Conservation (phyloP, 345 rosid genomes). For the Ceriops zippeliana region DNA sequence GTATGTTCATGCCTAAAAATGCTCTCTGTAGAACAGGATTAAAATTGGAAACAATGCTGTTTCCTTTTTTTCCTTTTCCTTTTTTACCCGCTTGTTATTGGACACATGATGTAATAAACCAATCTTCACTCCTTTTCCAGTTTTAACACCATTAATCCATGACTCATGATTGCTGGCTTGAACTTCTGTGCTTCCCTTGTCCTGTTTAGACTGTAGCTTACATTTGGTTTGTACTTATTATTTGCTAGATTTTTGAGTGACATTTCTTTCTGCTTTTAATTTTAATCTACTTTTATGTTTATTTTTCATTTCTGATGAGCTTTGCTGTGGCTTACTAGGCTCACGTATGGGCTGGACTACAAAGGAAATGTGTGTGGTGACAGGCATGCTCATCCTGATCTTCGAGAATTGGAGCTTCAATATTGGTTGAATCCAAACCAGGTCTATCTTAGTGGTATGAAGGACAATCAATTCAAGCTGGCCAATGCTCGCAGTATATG, state of each 20-base stretch:
- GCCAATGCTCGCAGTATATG: conserved; percentile 80
- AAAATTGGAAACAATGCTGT: no score
- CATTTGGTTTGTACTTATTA: neutral
- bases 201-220: no score
- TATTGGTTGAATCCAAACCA: conserved; percentile 96
- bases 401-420: conserved; percentile 68
- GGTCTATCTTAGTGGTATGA: conserved; percentile 88
- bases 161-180: neutral
- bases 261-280: neutral
- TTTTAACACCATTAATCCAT: no score
- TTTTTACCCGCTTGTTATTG: no score
- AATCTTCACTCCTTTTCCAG: no score
- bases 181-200: neutral
- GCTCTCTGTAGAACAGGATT: no score
- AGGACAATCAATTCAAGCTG: conserved; percentile 67
- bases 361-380: conserved; percentile 96
- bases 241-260: conserved; percentile 1
- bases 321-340: conserved; percentile 48
- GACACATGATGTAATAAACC: no score
- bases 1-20: no score
- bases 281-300: neutral
- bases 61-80: no score
- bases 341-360: conserved; percentile 91
- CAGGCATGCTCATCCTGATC: conserved; percentile 67
- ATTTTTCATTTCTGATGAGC: conserved; percentile 1